phyloP scores from a whole-genome alignment of 441 rosid species.

The Mallotus repandus region DNA sequence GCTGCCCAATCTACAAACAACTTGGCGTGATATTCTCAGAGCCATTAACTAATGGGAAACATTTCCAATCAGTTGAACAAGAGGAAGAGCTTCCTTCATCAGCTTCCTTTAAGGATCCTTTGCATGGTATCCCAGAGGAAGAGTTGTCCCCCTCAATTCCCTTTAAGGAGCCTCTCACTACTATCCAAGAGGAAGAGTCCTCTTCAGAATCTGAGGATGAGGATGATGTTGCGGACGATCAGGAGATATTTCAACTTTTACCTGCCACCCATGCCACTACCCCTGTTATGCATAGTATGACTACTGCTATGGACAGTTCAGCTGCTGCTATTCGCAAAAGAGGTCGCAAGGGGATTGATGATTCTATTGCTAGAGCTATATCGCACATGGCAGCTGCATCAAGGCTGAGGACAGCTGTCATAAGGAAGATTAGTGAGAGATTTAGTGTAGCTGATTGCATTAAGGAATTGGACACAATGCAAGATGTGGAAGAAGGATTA shows the following conservation, averaged over 20 bases:
- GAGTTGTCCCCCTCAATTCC: constrained; percentile 12
- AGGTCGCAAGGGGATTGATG: constrained; percentile 55
- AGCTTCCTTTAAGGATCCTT: constrained; percentile 19
- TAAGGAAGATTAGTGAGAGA: constrained; percentile 29
- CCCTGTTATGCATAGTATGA: constrained; percentile 2
- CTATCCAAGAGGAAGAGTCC: constrained; percentile 24
- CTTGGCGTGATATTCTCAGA: constrained; percentile 47
- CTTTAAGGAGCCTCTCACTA: constrained; percentile 22
- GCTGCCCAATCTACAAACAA: constrained; percentile 51
- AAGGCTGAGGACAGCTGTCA: constrained; percentile 39
- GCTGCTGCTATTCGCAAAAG: constrained; percentile 29
- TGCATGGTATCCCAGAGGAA: constrained; percentile 23
- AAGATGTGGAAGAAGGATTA: constrained; percentile 36
- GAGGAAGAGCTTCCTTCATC: constrained; percentile 18
- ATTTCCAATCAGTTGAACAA: constrained; percentile 22
- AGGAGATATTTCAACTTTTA: constrained; percentile 18
- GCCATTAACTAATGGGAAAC: constrained; percentile 32
- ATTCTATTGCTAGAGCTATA: constrained; percentile 53
- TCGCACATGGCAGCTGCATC: constrained; percentile 56
- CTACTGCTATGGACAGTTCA: constrained; percentile 1
- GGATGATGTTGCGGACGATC: constrained; percentile 29
- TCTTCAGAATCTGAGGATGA: constrained; percentile 39
- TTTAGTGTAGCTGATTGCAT: constrained; percentile 52
- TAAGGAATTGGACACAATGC: constrained; percentile 41
- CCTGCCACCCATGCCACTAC: neutral